phyloP scores from a whole-genome alignment of 345 rosid genomes.

The Arabis alpina region DNA sequence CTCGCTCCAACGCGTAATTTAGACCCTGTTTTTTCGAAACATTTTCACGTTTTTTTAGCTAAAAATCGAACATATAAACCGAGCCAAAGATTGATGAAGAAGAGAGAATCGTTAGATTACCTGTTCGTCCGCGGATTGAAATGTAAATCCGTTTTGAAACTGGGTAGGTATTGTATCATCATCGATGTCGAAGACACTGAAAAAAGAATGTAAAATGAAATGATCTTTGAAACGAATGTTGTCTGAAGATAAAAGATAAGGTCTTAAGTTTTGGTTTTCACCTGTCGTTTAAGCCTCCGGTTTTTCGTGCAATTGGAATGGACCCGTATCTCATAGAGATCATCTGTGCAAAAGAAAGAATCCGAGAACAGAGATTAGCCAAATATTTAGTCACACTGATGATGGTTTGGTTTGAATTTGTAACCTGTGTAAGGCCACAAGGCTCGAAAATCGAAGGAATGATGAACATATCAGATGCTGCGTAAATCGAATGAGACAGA shows the following conservation, averaged over 20 bases:
- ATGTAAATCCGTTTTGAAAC: constrained; percentile 78
- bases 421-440: constrained; percentile 98
- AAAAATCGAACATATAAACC: neutral
- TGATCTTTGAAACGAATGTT: constrained; percentile 26
- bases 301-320: constrained; percentile 82
- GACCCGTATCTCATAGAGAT: constrained; percentile 94
- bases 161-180: constrained; percentile 75
- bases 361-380: constrained; percentile 14
- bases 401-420: constrained; percentile 11
- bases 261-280: constrained; percentile 36
- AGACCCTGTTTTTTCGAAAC: constrained; percentile 53
- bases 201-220: constrained; percentile 11
- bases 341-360: constrained; percentile 58
- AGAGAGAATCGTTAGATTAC: constrained; percentile 42
- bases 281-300: constrained; percentile 98
- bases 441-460: constrained; percentile 98
- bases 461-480: constrained; percentile 90
- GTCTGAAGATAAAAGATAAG: neutral
- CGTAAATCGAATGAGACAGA: constrained; percentile 83
- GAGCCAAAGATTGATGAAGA: neutral
- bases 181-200: constrained; percentile 82
- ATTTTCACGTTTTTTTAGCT: neutral
- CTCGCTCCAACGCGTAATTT: constrained; percentile 70
- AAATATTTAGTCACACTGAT: neutral
- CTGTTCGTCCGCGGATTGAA: constrained; percentile 76